phyloP scores from a whole-genome alignment of 495 filamentous ascomycete species.

The Talaromyces wortmannii region DNA sequence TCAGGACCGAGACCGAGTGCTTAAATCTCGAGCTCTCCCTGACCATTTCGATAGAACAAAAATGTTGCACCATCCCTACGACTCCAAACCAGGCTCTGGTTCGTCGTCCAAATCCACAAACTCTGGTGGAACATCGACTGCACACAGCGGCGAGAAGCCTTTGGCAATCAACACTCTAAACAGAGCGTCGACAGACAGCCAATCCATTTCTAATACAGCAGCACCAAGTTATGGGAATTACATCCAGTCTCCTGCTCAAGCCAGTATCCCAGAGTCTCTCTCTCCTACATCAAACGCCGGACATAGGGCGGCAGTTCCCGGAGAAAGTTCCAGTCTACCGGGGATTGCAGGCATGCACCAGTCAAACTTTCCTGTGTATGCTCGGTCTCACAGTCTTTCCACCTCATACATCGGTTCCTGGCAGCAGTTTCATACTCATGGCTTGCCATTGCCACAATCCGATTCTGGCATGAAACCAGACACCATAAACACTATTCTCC shows the following conservation, averaged over 20 bases:
- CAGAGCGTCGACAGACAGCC: constrained; percentile 34
- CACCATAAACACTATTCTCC: constrained; percentile 9
- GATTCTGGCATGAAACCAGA: constrained; percentile 24
- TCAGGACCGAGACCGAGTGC: constrained; percentile 89
- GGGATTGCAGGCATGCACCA: constrained; percentile 17
- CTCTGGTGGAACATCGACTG: constrained; percentile 1
- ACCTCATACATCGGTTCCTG: constrained; percentile 21
- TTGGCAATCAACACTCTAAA: constrained; percentile 30
- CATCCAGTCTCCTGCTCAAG: constrained; percentile 24
- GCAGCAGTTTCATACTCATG: constrained; percentile 16
- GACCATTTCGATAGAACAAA: constrained; percentile 91
- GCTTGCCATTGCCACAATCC: constrained; percentile 25
- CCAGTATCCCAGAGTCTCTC: constrained; percentile 20
- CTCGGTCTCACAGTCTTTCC: constrained; percentile 37
- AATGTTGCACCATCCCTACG: constrained; percentile 72
- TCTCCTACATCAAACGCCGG: constrained; percentile 17
- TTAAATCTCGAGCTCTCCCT: constrained; percentile 86
- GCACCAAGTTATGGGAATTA: constrained; percentile 34
- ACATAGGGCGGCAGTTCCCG: constrained; percentile 21
- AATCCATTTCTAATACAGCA: constrained; percentile 36
- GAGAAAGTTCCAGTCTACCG: constrained; percentile 24
- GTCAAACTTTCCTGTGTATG: constrained; percentile 21
- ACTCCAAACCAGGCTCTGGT: constrained; percentile 23
- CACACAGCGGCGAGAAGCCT: constrained; percentile 11
- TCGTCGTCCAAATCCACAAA: constrained; percentile 26